Evolutionary conservation across 345 rosid genomes (phyloP).

Genomic region (Laguncularia racemosa): DNA sequence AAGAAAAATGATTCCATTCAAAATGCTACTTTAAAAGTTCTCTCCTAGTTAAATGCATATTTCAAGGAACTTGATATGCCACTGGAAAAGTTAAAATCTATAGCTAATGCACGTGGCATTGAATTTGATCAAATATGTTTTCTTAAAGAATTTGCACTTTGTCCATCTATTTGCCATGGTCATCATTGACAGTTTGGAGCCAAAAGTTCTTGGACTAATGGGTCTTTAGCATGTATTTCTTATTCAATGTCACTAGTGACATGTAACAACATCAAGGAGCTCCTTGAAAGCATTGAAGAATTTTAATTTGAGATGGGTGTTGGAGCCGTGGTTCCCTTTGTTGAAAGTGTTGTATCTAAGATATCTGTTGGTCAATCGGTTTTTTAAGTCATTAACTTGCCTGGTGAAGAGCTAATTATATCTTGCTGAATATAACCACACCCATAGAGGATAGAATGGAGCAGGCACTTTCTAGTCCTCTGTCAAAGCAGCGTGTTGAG

Average conservation of each 20-base stretch:
- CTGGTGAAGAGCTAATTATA: slow-evolving; percentile 44
- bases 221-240: slow-evolving; percentile 44
- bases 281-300: slow-evolving; percentile 73
- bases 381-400: slow-evolving; percentile 30
- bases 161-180: slow-evolving; percentile 19
- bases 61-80: slow-evolving; percentile 37
- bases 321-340: slow-evolving; percentile 51
- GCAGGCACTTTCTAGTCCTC: slow-evolving; percentile 87
- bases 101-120: slow-evolving; percentile 33
- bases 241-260: slow-evolving; percentile 55
- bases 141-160: slow-evolving; percentile 29
- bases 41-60: slow-evolving; percentile 58
- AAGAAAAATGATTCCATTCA: slow-evolving; percentile 71
- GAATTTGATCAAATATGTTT: slow-evolving; percentile 27
- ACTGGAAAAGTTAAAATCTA: slow-evolving; percentile 28
- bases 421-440: slow-evolving; percentile 65
- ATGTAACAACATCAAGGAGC: slow-evolving; percentile 40
- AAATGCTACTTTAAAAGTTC: slow-evolving; percentile 64
- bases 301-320: slow-evolving; percentile 90
- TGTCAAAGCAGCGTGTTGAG: slow-evolving; percentile 91
- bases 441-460: slow-evolving; percentile 94
- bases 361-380: slow-evolving; percentile 87
- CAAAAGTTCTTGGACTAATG: slow-evolving; percentile 25
- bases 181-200: slow-evolving; percentile 13
- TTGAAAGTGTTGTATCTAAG: slow-evolving; percentile 61